These are phyloP conservation scores for Leccinum ponderosum DNA, from an alignment of 1,284 basidiomycete genomes.

Conservation along the genomic window DNA sequence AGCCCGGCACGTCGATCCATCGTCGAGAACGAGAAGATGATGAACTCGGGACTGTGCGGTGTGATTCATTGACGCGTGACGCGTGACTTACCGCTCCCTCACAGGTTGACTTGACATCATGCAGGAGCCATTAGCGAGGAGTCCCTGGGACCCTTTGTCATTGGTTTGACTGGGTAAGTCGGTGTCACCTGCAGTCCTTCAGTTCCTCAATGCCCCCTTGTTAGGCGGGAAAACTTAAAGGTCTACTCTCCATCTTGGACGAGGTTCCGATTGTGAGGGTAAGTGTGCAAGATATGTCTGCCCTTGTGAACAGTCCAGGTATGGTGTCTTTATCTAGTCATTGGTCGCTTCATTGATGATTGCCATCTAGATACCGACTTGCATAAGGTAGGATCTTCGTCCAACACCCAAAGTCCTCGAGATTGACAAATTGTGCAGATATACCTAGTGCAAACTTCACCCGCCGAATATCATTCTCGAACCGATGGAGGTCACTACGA, in stretches of 20 bases:
- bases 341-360: not conserved
- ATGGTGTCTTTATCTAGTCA: slow-evolving; percentile 1
- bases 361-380: slow-evolving; percentile 49
- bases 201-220: not conserved
- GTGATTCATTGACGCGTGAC: no score
- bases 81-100: no score
- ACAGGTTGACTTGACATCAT: no score
- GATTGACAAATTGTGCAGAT: slow-evolving; percentile 46
- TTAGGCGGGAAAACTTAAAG: slow-evolving; percentile 66
- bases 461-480: slow-evolving; percentile 67
- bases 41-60: no score
- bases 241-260: slow-evolving; percentile 70
- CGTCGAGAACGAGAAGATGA: no score
- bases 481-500: not conserved
- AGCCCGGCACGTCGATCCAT: no score
- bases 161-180: slow-evolving; percentile 78
- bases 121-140: slow-evolving; percentile 6
- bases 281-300: slow-evolving; percentile 54
- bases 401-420: not conserved
- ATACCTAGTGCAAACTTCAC: slow-evolving; percentile 75
- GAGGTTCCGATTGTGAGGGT: slow-evolving; percentile 71
- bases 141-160: slow-evolving; percentile 72
- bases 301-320: slow-evolving; percentile 55
- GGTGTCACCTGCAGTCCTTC: not conserved
- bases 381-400: slow-evolving; percentile 40